A percentile compares a stretch with the other conserved stretches of the same genome.
Conservation (phyloP, 2,329 filamentous ascomycete species). For the Pseudopithomyces maydicus region DNA sequence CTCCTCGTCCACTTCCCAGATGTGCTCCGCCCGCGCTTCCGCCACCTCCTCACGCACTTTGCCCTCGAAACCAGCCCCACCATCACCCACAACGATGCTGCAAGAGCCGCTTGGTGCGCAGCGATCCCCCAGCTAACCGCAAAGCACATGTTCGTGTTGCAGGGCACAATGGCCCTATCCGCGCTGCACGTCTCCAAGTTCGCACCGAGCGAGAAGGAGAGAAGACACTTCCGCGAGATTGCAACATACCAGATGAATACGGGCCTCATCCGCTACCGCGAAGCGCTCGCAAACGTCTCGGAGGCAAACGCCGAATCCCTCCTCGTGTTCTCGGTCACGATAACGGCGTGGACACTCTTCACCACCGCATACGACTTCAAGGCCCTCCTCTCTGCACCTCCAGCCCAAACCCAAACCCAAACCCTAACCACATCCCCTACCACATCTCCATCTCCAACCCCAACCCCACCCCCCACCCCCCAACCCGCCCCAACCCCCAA, state of each 20-base stretch:
- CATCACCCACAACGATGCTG: constrained; percentile 15
- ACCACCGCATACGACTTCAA: constrained; percentile 22
- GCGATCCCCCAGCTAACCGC: constrained; percentile 39
- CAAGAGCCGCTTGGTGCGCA: constrained; percentile 25
- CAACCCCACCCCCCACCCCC: too few relatives aligned
- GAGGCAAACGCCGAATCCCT: constrained; percentile 48
- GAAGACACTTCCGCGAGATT: constrained; percentile 20
- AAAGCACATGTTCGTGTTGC: constrained; percentile 47
- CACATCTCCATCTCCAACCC: too few relatives aligned
- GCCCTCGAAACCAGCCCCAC: constrained; percentile 22
- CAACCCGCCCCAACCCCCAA: constrained; percentile 6
- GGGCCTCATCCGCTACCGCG: constrained; percentile 27
- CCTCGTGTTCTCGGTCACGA: constrained; percentile 29
- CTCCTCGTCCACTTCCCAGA: constrained; percentile 18
- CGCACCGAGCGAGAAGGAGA: constrained; percentile 14
- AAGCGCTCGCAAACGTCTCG: constrained; percentile 35
- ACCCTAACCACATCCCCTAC: too few relatives aligned
- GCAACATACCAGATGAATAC: constrained; percentile 31
- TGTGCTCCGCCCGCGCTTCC: constrained; percentile 13
- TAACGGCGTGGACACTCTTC: constrained; percentile 20
- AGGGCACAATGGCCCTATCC: constrained; percentile 50
- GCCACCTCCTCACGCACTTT: constrained; percentile 31
- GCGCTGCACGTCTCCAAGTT: constrained; percentile 50
- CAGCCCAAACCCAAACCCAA: too few relatives aligned
- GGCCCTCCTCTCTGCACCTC: too few relatives aligned